Evolutionary conservation across 2,329 filamentous ascomycete genomes (phyloP), one percentile per base, ranked within the genome.

Genomic region (Immersiporthe knoxdaviesiana): DNA sequence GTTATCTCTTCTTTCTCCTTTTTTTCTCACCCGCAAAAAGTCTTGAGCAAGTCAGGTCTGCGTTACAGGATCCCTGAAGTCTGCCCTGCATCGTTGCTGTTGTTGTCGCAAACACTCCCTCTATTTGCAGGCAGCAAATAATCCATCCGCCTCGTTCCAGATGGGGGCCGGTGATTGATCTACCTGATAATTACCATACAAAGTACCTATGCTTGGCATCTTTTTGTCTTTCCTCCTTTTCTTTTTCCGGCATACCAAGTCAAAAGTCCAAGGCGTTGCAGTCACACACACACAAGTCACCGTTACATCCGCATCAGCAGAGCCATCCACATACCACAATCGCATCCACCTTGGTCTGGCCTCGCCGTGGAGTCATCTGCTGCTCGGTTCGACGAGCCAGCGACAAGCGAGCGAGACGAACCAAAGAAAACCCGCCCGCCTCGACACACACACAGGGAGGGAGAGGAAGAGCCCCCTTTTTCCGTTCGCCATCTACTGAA

Each of bases 41-140:
- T 21, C 44, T 47, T 21, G 21, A 47, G 44, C 44, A 47, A n/a
- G 18, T 32, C 12, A 50, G 41, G 12, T 14, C 60, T 21, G 41
- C 32, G 24, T 44, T 41, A 63, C 60, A n/a, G 18, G 24, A 63
- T 7, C 27, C 30, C 24, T 63, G 37, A 63, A 63, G 41, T 44
- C 50, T 41, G 60, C 41, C 60, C 39, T 47, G 10, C 44, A n/a
- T 47, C 44, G 8, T n/a, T 21, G 21, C n/a, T 35, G 35, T 35
- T 35, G 35, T 35, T 35, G 35, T 35, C 41, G n/a, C n/a, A 6
- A 16, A 47, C 18, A 5, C 41, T 16, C 16, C 35, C 35, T 47
- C 41, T 5, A 21, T 18, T 3, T 6, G 18, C 41, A 44, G 41
- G 39, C 41, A 44, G 6, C 41, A 47, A n/a, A 10, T 3, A 47